phyloP scores from a whole-genome alignment of 2,329 filamentous ascomycete genomes.

The Neonectria sp. region DNA sequence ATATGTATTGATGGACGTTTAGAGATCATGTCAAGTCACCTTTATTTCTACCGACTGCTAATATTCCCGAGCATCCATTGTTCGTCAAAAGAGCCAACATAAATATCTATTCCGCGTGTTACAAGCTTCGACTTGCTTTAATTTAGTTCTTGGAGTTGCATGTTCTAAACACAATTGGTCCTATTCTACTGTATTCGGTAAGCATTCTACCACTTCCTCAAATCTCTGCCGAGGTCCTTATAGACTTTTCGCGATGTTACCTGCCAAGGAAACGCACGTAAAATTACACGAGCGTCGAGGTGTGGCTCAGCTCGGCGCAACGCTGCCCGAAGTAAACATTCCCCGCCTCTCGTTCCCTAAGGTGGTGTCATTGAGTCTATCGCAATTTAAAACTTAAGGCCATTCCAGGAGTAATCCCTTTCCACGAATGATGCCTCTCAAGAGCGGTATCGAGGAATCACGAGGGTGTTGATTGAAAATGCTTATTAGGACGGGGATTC shows the following conservation, averaged over 20 bases:
- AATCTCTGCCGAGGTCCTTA: neutral
- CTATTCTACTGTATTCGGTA: too few relatives aligned
- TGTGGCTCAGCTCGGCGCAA: neutral
- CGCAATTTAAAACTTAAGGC: neutral
- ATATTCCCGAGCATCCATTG: too few relatives aligned
- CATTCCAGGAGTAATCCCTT: neutral
- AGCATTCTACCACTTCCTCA: neutral
- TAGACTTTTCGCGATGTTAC: neutral
- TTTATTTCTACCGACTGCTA: neutral
- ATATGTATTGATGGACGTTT: too few relatives aligned
- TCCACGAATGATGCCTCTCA: neutral
- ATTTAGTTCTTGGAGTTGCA: too few relatives aligned
- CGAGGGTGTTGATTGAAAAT: neutral
- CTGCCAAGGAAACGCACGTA: neutral
- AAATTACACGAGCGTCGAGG: neutral
- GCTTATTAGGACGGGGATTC: neutral
- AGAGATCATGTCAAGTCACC: neutral
- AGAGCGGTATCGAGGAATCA: neutral
- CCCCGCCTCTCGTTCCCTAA: neutral
- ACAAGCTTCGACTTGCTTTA: too few relatives aligned
- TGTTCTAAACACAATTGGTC: too few relatives aligned
- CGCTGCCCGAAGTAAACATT: neutral
- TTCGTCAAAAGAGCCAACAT: too few relatives aligned
- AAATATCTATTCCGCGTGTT: too few relatives aligned
- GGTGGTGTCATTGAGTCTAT: neutral